Conservation (phyloP, 1,139 yeast species). For the Zygosaccharomyces sapae region DNA sequence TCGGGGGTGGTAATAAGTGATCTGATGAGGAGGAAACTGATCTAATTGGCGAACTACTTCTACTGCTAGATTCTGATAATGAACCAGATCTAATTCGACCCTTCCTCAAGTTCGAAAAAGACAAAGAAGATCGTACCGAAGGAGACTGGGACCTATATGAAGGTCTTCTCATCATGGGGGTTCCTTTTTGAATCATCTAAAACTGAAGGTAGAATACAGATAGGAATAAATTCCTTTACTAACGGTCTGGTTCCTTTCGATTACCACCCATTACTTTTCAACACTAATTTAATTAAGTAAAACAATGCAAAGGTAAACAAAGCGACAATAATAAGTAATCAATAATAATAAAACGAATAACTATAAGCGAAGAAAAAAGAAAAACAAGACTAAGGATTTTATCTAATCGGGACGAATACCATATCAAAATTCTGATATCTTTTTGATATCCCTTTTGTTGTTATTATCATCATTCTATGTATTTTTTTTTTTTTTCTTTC, state of each 20-base stretch:
- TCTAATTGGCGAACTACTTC: conserved; percentile 19
- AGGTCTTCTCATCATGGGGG: conserved; percentile 13
- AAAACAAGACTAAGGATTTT: background rate
- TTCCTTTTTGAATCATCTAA: conserved; percentile 13
- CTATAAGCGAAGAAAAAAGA: conserved; percentile 1
- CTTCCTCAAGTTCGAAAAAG: conserved; percentile 18
- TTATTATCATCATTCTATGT: no score
- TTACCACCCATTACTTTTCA: background rate
- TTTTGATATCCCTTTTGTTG: no score
- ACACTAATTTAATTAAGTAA: background rate
- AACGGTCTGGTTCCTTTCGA: no score
- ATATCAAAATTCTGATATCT: no score
- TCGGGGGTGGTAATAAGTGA: background rate
- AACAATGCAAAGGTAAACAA: conserved; percentile 3
- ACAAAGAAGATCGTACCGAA: conserved; percentile 18
- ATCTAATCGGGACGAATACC: background rate
- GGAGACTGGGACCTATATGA: conserved; percentile 23
- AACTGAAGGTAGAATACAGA: background rate
- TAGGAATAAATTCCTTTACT: background rate
- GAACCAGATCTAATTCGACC: conserved; percentile 20
- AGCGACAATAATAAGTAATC: background rate
- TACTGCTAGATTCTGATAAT: conserved; percentile 16
- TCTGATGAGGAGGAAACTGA: conserved; percentile 13
- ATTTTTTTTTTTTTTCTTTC: no score
- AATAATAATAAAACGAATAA: background rate